Evolutionary conservation across 2,329 filamentous ascomycete genomes (phyloP).

Genomic region (Cladosporium sp.): DNA sequence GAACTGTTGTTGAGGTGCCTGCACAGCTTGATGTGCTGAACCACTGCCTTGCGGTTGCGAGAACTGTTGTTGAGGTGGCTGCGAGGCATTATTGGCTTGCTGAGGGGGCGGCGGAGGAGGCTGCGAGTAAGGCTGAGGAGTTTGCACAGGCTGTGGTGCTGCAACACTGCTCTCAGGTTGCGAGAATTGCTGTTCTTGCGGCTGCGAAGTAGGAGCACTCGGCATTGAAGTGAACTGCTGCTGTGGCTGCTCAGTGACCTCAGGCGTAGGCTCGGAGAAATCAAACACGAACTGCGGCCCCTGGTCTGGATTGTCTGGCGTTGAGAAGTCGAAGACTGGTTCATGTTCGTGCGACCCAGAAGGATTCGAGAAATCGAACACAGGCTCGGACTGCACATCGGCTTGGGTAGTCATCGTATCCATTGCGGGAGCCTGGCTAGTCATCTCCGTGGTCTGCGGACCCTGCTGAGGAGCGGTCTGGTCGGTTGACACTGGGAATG

Average conservation of each 20-base stretch:
- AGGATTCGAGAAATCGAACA: conserved; percentile 18
- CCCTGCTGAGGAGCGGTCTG: not conserved
- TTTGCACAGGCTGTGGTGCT: not conserved
- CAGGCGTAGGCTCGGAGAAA: conserved; percentile 8
- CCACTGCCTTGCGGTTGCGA: not conserved
- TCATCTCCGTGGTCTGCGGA: not conserved
- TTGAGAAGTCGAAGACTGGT: conserved; percentile 17
- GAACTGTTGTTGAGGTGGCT: not conserved
- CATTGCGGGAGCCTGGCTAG: not conserved
- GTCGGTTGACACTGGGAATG: not conserved
- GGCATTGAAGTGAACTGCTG: not conserved
- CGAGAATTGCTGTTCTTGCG: conserved; percentile 2
- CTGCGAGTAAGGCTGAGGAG: conserved; percentile 10
- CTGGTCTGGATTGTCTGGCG: conserved; percentile 11
- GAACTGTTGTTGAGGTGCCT: not conserved
- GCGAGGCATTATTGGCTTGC: not conserved
- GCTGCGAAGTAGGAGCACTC: conserved; percentile 5
- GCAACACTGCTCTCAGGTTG: not conserved
- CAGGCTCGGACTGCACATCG: not conserved
- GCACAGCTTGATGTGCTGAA: not conserved
- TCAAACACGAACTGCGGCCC: conserved; percentile 16
- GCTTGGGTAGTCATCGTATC: not conserved
- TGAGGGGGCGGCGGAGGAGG: not conserved
- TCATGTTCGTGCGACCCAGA: conserved; percentile 1
- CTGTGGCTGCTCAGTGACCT: not conserved